Conservation (phyloP, 2,329 filamentous ascomycete genomes). For the Phyllosticta citriasiana region DNA sequence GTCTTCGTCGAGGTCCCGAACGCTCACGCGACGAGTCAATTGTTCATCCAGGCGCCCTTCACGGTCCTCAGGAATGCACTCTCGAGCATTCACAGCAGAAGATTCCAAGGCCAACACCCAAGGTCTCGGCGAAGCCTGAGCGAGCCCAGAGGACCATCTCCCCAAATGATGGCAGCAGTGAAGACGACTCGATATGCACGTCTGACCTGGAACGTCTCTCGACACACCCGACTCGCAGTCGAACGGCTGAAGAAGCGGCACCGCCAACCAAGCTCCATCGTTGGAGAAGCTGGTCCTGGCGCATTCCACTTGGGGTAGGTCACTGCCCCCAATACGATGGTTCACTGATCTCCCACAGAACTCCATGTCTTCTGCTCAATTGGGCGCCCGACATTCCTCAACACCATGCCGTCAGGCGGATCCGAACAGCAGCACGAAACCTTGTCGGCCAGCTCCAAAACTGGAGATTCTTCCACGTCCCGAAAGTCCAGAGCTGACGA, state of each 20-base stretch:
- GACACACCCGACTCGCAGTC: background rate
- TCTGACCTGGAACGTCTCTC: background rate
- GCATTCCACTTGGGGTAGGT: background rate
- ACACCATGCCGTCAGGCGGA: no score
- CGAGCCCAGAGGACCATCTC: background rate
- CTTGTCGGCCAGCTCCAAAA: background rate
- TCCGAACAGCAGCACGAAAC: background rate
- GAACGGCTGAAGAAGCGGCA: background rate
- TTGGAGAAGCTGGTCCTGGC: background rate
- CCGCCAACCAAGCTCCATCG: background rate
- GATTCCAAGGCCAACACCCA: background rate
- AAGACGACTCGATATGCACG: background rate
- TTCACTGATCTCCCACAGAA: background rate
- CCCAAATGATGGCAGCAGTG: background rate
- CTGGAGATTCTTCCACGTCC: background rate
- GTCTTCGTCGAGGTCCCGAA: conserved; percentile 22
- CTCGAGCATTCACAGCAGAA: background rate
- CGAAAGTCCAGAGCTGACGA: background rate
- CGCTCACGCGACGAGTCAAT: conserved; percentile 23
- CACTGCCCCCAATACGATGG: background rate
- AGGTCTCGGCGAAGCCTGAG: background rate
- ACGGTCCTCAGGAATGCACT: background rate
- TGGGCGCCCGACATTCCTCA: no score
- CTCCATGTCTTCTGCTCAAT: background rate
- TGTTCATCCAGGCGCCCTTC: background rate